These are phyloP conservation scores for Hypoxylon sp. DNA, from an alignment of 2,329 filamentous ascomycete species.

Conservation along the genomic window DNA sequence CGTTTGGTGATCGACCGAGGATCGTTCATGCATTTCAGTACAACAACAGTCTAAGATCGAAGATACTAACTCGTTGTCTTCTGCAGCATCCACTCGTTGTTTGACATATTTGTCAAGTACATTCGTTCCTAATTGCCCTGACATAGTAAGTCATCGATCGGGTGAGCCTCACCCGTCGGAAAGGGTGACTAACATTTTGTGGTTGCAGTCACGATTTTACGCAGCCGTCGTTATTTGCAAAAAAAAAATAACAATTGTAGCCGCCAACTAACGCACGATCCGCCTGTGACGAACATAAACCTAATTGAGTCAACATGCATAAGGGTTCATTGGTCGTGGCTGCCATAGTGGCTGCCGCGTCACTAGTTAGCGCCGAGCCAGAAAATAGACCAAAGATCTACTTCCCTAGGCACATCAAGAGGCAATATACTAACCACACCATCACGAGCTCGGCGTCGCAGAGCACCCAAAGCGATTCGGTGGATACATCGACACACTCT, in stretches of 20 bases:
- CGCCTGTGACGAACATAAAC: slow-evolving; percentile 20
- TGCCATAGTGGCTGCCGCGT: slow-evolving; percentile 50
- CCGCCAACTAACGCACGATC: slow-evolving; percentile 21
- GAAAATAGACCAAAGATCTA: slow-evolving; percentile 53
- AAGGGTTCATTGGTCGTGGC: slow-evolving; percentile 45
- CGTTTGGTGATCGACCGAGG: slow-evolving; percentile 33
- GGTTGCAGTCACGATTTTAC: slow-evolving; percentile 30
- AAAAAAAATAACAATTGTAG: slow-evolving; percentile 10
- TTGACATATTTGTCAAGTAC: slow-evolving; percentile 57
- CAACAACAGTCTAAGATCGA: slow-evolving; percentile 7
- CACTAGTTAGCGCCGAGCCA: slow-evolving; percentile 48
- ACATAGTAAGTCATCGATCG: slow-evolving; percentile 51
- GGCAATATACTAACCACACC: slow-evolving; percentile 49
- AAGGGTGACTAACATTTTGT: slow-evolving; percentile 28
- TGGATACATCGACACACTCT: slow-evolving; percentile 29
- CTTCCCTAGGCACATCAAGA: slow-evolving; percentile 54
- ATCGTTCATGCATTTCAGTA: slow-evolving; percentile 33
- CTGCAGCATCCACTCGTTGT: slow-evolving; percentile 51
- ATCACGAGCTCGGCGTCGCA: slow-evolving; percentile 42
- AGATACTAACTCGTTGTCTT: slow-evolving; percentile 32
- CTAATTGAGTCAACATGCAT: slow-evolving; percentile 42
- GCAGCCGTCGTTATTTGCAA: slow-evolving; percentile 34
- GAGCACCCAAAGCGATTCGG: slow-evolving; percentile 31
- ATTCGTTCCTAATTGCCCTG: slow-evolving; percentile 55
- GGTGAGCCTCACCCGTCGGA: slow-evolving; percentile 30